Evolutionary conservation across 2,329 filamentous ascomycete species (phyloP).

Genomic region (Aspergillus fumigatiaffinis): DNA sequence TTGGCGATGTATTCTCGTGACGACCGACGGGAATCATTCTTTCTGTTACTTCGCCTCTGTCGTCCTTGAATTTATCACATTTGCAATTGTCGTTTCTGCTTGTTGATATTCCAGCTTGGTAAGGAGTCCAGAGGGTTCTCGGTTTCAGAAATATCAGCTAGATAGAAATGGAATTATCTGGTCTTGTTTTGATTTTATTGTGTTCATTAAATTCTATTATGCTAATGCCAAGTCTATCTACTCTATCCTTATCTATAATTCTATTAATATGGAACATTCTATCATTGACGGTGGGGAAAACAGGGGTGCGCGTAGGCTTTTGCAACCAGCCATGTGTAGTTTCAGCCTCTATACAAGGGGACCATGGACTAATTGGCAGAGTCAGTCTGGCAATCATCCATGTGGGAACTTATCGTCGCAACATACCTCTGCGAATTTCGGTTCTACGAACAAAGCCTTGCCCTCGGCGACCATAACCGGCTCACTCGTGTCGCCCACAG

Average conservation of each 20-base stretch:
- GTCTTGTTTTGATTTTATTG: background rate
- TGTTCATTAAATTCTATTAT: background rate
- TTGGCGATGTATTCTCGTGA: background rate
- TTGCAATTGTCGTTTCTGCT: background rate
- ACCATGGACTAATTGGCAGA: constrained; percentile 27
- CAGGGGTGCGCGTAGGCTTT: background rate
- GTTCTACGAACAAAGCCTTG: constrained; percentile 37
- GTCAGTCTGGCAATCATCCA: background rate
- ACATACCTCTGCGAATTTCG: constrained; percentile 35
- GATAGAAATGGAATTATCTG: constrained; percentile 17
- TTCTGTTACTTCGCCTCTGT: background rate
- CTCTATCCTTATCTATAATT: constrained; percentile 3
- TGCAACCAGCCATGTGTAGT: background rate
- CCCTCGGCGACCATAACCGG: constrained; percentile 31
- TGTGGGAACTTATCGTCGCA: background rate
- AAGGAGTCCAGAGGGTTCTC: constrained; percentile 12
- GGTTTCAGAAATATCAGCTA: constrained; percentile 7
- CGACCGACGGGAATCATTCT: background rate
- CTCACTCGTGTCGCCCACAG: constrained; percentile 18
- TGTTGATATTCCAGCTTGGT: constrained; percentile 3
- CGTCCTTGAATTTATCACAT: background rate
- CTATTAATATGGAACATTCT: constrained; percentile 1
- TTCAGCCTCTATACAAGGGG: constrained; percentile 23
- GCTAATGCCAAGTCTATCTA: background rate
- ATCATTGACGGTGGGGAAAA: background rate